Evolutionary conservation across 2,329 filamentous ascomycete species (phyloP), one percentile per base, ranked within the genome.

Genomic region (Arachnomyces sp.): DNA sequence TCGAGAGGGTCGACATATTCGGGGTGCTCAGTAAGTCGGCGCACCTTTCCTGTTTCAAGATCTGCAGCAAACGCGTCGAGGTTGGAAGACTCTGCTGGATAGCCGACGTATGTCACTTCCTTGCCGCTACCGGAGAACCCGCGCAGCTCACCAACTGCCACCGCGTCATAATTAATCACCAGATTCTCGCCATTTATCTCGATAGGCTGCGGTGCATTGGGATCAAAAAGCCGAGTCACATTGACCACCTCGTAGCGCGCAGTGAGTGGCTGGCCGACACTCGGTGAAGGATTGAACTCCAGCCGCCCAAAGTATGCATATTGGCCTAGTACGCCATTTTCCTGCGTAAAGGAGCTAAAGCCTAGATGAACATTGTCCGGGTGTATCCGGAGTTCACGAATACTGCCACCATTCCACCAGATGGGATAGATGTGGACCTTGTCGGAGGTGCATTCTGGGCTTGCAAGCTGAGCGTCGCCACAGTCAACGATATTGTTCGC

Each of bases 321-420:
- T 29, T 61, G 53, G 3, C 43, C 49, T 8, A 58, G 41, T 37
- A 61, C 47, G 8, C 49, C 50, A 13, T 29, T 40, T 3, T 36
- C 34, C 4, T 34, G 29, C 0, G 49, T 55, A 38, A 68, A 65
- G 0, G 62, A 60, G 46, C 60, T 70, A 48, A 60, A 70, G 3
- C 60, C 64, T 4, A 72, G 47, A 38, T 71, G 68, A 0, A 55
- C 47, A 29, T 69, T 53, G 29, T 72, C 68, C 0, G 68, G 67
- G 43, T 72, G 67, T 6, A 72, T 41, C 11, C 67, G 66, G 17
- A 71, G 47, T 46, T 71, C 70, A 3, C 68, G 60, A 1, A 63
- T 53, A 3, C 31, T 37, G 0, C 61, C 63, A 3, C 62, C 59
- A 17, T 58, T 59, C 60, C 63, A 66, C 14, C 58, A 56, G 28